phyloP scores from a whole-genome alignment of 805 yeast species.

The Candida broadrunensis region DNA sequence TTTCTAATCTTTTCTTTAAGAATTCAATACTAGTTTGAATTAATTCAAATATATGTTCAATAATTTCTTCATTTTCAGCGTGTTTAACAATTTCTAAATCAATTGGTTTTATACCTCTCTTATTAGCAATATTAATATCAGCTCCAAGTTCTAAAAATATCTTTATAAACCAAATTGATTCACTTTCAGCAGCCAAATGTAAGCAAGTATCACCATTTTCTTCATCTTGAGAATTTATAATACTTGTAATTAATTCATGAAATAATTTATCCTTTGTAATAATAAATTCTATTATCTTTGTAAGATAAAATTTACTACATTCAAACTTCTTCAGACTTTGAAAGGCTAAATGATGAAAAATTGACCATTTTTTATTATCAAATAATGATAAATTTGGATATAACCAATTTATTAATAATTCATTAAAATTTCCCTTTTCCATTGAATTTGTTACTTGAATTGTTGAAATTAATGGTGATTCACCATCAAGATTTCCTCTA shows the following conservation, averaged over 20 bases:
- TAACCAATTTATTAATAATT: conserved; percentile 59
- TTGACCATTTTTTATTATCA: conserved; percentile 69
- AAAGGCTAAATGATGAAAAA: conserved; percentile 81
- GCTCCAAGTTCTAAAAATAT: conserved; percentile 34
- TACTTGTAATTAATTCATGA: conserved; percentile 14
- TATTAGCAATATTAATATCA: conserved; percentile 69
- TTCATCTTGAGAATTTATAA: conserved; percentile 34
- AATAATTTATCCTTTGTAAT: conserved; percentile 18
- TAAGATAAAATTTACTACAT: conserved; percentile 32
- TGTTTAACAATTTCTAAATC: conserved; percentile 74
- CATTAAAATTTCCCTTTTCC: conserved; percentile 72
- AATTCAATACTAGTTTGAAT: conserved; percentile 32
- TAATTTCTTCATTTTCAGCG: conserved; percentile 12
- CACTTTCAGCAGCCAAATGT: conserved; percentile 40
- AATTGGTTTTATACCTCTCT: conserved; percentile 79
- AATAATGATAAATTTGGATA: conserved; percentile 54
- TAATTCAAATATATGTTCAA: conserved; percentile 31
- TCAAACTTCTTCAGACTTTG: conserved; percentile 27
- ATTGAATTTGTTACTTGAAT: conserved; percentile 80
- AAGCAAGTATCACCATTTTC: conserved; percentile 36
- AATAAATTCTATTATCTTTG: conserved; percentile 32
- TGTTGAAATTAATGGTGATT: conserved; percentile 57
- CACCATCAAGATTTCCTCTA: conserved; percentile 38
- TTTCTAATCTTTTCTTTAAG: conserved; percentile 22
- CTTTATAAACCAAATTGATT: conserved; percentile 35